phyloP scores from a whole-genome alignment of 768 basidiomycete species.

The Mycena vitilis region DNA sequence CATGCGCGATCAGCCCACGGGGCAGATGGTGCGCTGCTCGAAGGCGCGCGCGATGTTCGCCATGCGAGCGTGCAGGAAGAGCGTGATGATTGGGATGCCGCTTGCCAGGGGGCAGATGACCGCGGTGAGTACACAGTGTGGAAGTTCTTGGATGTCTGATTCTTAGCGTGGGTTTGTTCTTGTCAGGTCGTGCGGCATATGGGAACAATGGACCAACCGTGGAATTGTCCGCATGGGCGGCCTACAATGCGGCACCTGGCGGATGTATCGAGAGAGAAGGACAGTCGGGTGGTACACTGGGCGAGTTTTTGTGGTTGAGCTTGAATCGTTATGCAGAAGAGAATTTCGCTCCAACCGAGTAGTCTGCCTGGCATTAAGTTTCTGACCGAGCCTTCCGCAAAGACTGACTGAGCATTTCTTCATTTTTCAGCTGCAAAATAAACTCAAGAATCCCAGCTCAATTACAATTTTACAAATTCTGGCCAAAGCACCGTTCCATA shows the following conservation, averaged over 20 bases:
- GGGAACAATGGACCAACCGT: conserved; percentile 87
- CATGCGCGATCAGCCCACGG: conserved; percentile 79
- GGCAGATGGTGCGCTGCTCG: conserved; percentile 90
- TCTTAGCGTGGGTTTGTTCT: conserved; percentile 9
- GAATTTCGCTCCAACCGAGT: no score
- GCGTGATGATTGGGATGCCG: conserved; percentile 94
- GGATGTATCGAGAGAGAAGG: conserved; percentile 54
- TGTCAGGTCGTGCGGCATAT: conserved; percentile 80
- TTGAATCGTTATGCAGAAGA: no score
- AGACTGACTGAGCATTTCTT: no score
- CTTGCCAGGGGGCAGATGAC: conserved; percentile 85
- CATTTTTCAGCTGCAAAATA: no score
- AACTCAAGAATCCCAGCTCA: no score
- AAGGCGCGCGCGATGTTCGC: conserved; percentile 98
- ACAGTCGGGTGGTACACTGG: conserved; percentile 24
- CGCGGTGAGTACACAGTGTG: conserved; percentile 69
- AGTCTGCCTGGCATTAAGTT: no score
- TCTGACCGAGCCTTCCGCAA: no score
- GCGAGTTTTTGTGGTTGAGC: conserved; percentile 1
- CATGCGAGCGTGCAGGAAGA: conserved; percentile 94
- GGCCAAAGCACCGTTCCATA: no score
- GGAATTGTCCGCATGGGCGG: conserved; percentile 90
- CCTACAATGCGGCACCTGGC: conserved; percentile 85
- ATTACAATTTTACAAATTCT: no score
- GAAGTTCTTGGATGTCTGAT: no score